Evolutionary conservation across 305 asterid species (phyloP).

Genomic region (Fraxinus sp.): DNA sequence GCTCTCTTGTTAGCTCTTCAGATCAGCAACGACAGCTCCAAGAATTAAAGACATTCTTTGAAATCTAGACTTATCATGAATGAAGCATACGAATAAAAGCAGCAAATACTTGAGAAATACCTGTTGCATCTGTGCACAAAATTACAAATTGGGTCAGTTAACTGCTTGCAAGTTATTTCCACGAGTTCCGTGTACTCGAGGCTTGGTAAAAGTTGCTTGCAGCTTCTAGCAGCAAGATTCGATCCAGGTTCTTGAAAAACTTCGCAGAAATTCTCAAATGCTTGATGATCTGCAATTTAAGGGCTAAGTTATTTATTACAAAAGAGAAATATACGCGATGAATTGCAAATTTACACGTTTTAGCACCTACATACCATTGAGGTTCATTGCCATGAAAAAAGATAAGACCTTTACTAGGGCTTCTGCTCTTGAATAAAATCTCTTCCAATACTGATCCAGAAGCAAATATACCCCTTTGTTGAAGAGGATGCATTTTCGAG

Average conservation of each 20-base stretch:
- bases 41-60: neutral
- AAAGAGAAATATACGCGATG: neutral
- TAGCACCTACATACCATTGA: slow-evolving; percentile 47
- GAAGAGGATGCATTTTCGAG: slow-evolving; percentile 46
- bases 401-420: slow-evolving; percentile 59
- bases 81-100: neutral
- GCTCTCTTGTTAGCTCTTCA: slow-evolving; percentile 68
- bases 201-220: slow-evolving; percentile 67
- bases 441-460: slow-evolving; percentile 58
- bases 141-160: slow-evolving; percentile 64
- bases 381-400: slow-evolving; percentile 58
- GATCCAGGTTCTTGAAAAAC: slow-evolving; percentile 69
- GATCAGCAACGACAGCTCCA: slow-evolving; percentile 3
- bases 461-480: slow-evolving; percentile 37
- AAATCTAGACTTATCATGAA: too few species aligned
- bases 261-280: slow-evolving; percentile 62
- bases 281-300: slow-evolving; percentile 61
- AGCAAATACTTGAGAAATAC: slow-evolving; percentile 30
- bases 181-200: slow-evolving; percentile 67
- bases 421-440: slow-evolving; percentile 61
- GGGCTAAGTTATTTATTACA: slow-evolving; percentile 11
- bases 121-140: slow-evolving; percentile 68
- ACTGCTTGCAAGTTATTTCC: slow-evolving; percentile 68
- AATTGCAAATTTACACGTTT: slow-evolving; percentile 9
- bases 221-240: slow-evolving; percentile 58